Base-by-base conservation (phyloP, 805 yeast species). In the Lipomyces mesembrius region DNA sequence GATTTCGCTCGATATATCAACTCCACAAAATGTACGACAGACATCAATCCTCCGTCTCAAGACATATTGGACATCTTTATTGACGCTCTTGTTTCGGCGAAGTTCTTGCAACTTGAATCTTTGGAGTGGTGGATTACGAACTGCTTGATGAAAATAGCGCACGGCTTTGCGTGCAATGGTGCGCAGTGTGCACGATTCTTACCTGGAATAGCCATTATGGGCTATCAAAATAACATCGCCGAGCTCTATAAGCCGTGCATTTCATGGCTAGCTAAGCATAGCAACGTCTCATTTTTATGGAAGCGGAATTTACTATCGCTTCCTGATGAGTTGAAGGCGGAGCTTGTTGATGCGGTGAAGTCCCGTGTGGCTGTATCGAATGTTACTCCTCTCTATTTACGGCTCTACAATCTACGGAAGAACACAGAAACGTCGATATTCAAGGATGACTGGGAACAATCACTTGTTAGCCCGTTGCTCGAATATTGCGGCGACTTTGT, bases 51-150 rank as follows among this genome's bases (percentile, higher is more conserved):
- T 14, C 71, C 71, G 9, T 60, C 61, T 11, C 70, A 62, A 32
- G 71, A 68, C 37, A 66, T 68, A 12, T 54, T 68, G 11, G 71
- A 68, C 51, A 27, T 61, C 8, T 66, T 68, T 56, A 65, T 61
- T 4, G 71, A 68, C 53, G 68, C 70, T 5, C 57, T 66, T 2
- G 67, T 67, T 6, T 46, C 71, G n/a, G 71, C 71, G 20, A 67
- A 68, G 57, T 68, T 68, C 51, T 39, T 68, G 53, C 71, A 68
- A 58, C 65, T 68, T 9, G 71, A 68, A 59, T 54, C 67, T 6
- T 52, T 68, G 25, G 71, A 68, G 49, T 22, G 56, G 39, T 68
- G 71, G 71, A 52, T 66, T 52, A 59, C 56, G 8, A 37, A 56
- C 29, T 66, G 70, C 37, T 54, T 68, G 52, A 57, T 56, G 20